Evolutionary conservation across 306 rosid genomes (phyloP).

Genomic region (Trifolium dubium): DNA sequence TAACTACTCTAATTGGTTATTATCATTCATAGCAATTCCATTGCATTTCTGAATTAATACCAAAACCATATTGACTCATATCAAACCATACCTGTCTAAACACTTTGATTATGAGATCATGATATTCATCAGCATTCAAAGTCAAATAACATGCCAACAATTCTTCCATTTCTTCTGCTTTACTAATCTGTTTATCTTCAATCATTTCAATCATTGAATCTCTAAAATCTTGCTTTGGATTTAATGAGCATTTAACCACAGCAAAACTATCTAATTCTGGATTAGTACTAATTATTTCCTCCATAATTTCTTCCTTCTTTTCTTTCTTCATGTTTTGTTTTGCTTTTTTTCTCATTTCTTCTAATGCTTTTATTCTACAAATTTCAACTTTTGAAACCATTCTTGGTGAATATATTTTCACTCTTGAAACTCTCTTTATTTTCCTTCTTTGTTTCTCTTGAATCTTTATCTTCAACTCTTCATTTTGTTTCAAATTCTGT

Average conservation of each 20-base stretch:
- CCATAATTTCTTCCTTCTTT: conserved; percentile 39
- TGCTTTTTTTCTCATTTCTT: conserved; percentile 67
- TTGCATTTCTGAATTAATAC: conserved; percentile 44
- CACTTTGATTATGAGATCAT: conserved; percentile 82
- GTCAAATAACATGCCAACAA: conserved; percentile 86
- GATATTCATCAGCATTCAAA: conserved; percentile 83
- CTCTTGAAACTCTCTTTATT: conserved; percentile 53
- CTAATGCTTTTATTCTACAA: conserved; percentile 71
- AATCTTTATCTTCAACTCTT: conserved; percentile 55
- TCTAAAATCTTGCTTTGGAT: conserved; percentile 83
- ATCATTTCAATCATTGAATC: conserved; percentile 99
- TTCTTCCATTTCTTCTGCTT: conserved; percentile 79
- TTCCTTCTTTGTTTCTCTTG: conserved; percentile 53
- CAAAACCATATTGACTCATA: conserved; percentile 53
- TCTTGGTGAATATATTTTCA: conserved; percentile 70
- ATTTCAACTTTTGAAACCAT: conserved; percentile 67
- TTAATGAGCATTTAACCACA: conserved; percentile 72
- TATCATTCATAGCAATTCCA: conserved; percentile 42
- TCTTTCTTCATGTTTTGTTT: conserved; percentile 61
- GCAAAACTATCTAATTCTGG: conserved; percentile 70
- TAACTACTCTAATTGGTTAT: conserved; percentile 15
- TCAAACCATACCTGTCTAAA: conserved; percentile 92
- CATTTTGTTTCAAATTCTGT: conserved; percentile 45
- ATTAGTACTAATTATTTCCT: conserved; percentile 30
- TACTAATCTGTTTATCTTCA: conserved; percentile 59